Conservation (phyloP, 306 rosid species). For the Casuarina cunninghamiana region DNA sequence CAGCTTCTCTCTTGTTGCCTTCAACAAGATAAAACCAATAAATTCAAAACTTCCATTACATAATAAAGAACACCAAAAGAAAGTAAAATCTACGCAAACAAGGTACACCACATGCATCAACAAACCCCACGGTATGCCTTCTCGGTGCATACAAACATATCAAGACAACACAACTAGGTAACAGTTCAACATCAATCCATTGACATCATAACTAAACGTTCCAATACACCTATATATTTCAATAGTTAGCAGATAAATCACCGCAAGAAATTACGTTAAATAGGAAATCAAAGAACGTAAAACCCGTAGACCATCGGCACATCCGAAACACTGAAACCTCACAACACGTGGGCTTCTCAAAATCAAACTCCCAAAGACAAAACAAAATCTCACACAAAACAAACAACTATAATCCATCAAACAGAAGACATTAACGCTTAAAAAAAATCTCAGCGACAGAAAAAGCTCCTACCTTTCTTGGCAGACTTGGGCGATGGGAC, state of each 20-base stretch:
- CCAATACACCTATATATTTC: neutral
- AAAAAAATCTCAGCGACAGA: neutral
- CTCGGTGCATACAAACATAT: neutral
- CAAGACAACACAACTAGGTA: neutral
- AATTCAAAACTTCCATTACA: neutral
- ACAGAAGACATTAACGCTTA: neutral
- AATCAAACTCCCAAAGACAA: neutral
- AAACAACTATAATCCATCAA: neutral
- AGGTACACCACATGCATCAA: neutral
- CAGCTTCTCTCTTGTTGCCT: slow-evolving; percentile 85
- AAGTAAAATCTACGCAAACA: neutral
- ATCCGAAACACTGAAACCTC: too few species aligned
- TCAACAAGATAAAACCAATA: neutral
- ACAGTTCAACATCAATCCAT: neutral
- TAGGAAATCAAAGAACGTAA: neutral
- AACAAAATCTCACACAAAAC: neutral
- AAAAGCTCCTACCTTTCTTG: slow-evolving; percentile 56
- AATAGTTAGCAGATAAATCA: neutral
- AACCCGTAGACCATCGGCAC: neutral
- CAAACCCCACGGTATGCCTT: neutral
- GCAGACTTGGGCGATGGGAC: slow-evolving; percentile 43
- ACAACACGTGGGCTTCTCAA: neutral
- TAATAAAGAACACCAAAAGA: too few species aligned
- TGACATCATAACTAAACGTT: neutral
- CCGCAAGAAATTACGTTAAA: neutral